These are phyloP conservation scores for Trichophyton equinum DNA, from an alignment of 2,329 filamentous ascomycete species.

Conservation along the genomic window DNA sequence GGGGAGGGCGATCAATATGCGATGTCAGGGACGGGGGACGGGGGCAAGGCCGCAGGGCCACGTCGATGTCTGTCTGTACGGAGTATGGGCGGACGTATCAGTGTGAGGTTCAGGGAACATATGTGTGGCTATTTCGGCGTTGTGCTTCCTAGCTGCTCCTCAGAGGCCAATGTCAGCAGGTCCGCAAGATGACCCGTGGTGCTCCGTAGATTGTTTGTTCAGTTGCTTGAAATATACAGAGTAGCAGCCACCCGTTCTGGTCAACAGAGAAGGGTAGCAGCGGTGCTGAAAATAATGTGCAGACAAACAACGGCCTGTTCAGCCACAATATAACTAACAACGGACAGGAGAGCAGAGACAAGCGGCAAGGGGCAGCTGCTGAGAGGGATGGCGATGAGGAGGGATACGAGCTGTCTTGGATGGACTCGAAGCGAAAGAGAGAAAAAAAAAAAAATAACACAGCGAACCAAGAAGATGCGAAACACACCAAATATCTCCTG, in stretches of 20 bases:
- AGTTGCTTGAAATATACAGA: neutral
- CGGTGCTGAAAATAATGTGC: neutral
- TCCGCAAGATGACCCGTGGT: neutral
- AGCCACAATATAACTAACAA: neutral
- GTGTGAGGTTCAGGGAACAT: neutral
- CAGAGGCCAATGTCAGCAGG: neutral
- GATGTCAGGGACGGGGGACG: neutral
- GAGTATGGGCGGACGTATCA: neutral
- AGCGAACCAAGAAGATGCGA: neutral
- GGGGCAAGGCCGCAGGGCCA: neutral
- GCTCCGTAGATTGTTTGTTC: too few relatives aligned
- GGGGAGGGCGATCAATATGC: slow-evolving; percentile 3
- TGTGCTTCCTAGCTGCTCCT: neutral
- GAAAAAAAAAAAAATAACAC: neutral
- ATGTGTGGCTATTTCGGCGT: neutral
- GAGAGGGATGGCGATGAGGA: neutral
- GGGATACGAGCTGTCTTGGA: slow-evolving; percentile 1
- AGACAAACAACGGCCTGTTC: neutral
- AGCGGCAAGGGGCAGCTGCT: neutral
- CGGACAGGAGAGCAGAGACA: neutral
- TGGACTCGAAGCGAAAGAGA: neutral
- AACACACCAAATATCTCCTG: slow-evolving; percentile 1
- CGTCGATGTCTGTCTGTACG: neutral
- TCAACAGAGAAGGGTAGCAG: neutral
- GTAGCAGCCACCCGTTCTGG: neutral